phyloP scores from a whole-genome alignment of 371 early-diverging fungal genomes.

The Mucor ambiguus region DNA sequence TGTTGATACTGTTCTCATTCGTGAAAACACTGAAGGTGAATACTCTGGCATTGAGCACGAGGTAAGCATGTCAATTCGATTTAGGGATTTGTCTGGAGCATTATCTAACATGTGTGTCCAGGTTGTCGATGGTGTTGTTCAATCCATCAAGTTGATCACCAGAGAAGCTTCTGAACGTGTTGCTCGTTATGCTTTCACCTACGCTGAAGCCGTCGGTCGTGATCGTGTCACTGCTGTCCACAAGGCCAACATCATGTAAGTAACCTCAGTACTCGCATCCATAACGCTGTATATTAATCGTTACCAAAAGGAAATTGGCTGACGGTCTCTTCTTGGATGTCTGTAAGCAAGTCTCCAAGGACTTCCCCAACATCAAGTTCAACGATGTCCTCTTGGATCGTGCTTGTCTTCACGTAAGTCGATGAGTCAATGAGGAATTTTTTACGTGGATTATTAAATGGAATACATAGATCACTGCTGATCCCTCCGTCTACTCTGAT shows the following conservation, averaged over 20 bases:
- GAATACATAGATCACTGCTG: constrained; percentile 81
- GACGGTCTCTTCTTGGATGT: constrained; percentile 97
- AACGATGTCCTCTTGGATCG: constrained; percentile 93
- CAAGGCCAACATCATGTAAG: constrained; percentile 77
- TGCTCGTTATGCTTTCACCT: constrained; percentile 94
- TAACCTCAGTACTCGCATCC: background rate
- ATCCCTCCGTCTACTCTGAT: constrained; percentile 87
- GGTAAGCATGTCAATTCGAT: constrained; percentile 24
- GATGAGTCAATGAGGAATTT: background rate
- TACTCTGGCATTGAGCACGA: constrained; percentile 99
- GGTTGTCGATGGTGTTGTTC: constrained; percentile 95
- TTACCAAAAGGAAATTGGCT: constrained; percentile 75
- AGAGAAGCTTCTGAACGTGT: constrained; percentile 92
- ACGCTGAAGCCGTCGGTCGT: constrained; percentile 89
- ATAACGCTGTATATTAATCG: background rate
- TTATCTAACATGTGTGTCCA: background rate
- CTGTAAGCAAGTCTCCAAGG: constrained; percentile 88
- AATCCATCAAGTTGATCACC: constrained; percentile 98
- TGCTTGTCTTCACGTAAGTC: constrained; percentile 79
- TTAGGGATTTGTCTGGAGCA: background rate
- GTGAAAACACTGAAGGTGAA: constrained; percentile 99
- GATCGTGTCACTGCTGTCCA: constrained; percentile 94
- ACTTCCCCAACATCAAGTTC: constrained; percentile 93
- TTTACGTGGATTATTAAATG: background rate
- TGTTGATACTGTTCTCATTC: constrained; percentile 97